Conservation (phyloP, 208 protist species). For the Angomonas deanei region DNA sequence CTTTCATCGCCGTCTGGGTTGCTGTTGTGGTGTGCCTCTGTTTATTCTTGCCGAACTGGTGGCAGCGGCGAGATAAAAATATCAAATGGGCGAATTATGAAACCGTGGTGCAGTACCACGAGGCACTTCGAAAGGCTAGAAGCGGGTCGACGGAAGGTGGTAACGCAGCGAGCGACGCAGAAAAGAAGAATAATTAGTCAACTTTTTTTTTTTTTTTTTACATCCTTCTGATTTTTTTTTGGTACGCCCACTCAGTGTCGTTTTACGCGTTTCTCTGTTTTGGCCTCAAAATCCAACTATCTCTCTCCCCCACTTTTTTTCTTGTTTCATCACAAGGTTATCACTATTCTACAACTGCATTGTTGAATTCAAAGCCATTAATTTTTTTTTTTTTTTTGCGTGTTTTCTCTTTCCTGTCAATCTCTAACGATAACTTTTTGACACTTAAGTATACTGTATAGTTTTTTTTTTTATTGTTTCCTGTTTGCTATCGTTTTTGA, state of each 20-base stretch:
- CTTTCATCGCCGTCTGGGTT: constrained; percentile 25
- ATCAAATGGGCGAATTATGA: constrained; percentile 53
- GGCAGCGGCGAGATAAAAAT: constrained; percentile 41
- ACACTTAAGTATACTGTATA: neutral
- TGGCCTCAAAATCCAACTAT: too few species aligned
- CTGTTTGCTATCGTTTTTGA: neutral
- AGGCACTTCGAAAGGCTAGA: constrained; percentile 16
- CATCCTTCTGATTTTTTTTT: too few species aligned
- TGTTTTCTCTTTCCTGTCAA: neutral
- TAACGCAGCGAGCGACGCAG: neutral
- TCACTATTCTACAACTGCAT: too few species aligned
- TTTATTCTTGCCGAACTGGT: constrained; percentile 77
- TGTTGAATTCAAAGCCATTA: neutral
- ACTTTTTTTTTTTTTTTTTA: too few species aligned
- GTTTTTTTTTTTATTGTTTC: constrained; percentile 7
- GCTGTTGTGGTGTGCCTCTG: constrained; percentile 32
- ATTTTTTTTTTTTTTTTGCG: neutral
- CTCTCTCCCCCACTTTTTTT: too few species aligned
- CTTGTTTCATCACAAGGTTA: too few species aligned
- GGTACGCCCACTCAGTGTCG: too few species aligned
- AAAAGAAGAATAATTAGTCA: neutral
- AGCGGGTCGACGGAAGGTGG: neutral
- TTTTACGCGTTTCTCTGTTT: too few species aligned
- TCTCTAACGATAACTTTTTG: neutral
- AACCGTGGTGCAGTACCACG: constrained; percentile 55